A percentile compares a stretch with the other conserved stretches of the same genome.
phyloP scores from a whole-genome alignment of 345 rosid genomes.

The Sisymbrium irio region DNA sequence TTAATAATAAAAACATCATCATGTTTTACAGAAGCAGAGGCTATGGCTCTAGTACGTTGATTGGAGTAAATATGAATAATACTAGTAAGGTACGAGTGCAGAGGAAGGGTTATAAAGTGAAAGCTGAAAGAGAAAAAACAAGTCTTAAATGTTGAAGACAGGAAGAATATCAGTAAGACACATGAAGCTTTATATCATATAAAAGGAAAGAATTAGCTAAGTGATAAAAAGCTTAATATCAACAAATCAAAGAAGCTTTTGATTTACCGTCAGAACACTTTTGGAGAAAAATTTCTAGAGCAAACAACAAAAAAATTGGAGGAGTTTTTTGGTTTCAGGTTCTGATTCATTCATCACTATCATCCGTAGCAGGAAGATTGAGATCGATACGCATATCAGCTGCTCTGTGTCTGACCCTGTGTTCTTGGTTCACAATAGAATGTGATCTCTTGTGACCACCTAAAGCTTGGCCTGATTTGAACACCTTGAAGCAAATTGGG shows the following conservation, averaged over 20 bases:
- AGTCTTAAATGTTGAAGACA: background rate
- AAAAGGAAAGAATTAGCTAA: background rate
- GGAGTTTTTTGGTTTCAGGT: background rate
- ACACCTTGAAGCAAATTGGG: slow-evolving; percentile 77
- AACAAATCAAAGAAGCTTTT: slow-evolving; percentile 17
- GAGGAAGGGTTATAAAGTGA: slow-evolving; percentile 8
- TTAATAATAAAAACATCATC: background rate
- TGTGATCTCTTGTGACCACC: slow-evolving; percentile 98
- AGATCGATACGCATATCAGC: slow-evolving; percentile 59
- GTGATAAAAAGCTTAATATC: slow-evolving; percentile 2
- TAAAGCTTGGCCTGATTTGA: slow-evolving; percentile 87
- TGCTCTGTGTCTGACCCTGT: slow-evolving; percentile 41
- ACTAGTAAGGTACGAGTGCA: background rate
- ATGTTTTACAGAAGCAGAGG: slow-evolving; percentile 4
- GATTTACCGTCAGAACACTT: background rate
- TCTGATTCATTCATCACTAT: slow-evolving; percentile 32
- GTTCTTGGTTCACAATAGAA: slow-evolving; percentile 50
- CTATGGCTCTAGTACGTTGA: background rate
- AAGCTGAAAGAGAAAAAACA: background rate
- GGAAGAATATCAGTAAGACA: slow-evolving; percentile 8
- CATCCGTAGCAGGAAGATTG: slow-evolving; percentile 57
- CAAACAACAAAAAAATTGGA: background rate
- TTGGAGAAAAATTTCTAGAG: background rate
- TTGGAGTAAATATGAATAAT: background rate
- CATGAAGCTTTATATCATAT: slow-evolving; percentile 18